Base-by-base conservation (phyloP, 2,329 filamentous ascomycete genomes). In the Trichoderma aggressivum region DNA sequence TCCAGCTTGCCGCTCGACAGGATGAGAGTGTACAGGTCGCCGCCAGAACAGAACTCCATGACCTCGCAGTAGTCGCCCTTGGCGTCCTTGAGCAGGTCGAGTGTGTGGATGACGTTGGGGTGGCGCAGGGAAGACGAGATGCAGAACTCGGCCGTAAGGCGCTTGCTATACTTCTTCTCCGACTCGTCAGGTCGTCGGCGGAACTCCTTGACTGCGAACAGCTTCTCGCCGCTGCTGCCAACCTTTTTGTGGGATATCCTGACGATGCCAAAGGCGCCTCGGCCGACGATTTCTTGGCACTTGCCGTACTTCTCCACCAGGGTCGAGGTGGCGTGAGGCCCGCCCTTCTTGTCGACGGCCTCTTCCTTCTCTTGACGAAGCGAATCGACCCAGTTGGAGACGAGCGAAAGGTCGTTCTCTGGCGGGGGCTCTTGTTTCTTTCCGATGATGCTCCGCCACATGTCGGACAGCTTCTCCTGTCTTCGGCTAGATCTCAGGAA, bases 51-150 rank as follows among this genome's bases (percentile, higher is more conserved):
- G 79, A 96, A 99, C 82, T 99, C 96, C 96, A 99, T 99, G 66
- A 99, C 96, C 81, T 99, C 96, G 82, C 96, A 99, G 81, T 96
- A 98, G 79, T 97, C 94, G 72, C 96, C 96, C 83, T 98, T 98
- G 76, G 95, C 90, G 78, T 99, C 96, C 82, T 98, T 93, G 53
- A 99, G 88, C 12, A 99, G 87, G 79, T 99, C 96, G 67, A 99
- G 88, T 1, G 96, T 99, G 81, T 98, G 96, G 76, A 99, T 99
- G 77, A 99, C 94, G 79, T 99, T 99, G 16, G 96, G 95, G 79
- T 99, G 96, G 74, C 94, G 93, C 73, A 99, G 89, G 11, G 94
- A 97, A 0, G 95, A 98, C 1, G 96, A 98, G 76, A 99, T 98
- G 83, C 96, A 98, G 81, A 99, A 99, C 79, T 99, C 96, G 63